Evolutionary conservation across 176 grass and related monocot genomes (phyloP), one percentile per base, ranked within the genome.

Genomic region (Ananas comosus): DNA sequence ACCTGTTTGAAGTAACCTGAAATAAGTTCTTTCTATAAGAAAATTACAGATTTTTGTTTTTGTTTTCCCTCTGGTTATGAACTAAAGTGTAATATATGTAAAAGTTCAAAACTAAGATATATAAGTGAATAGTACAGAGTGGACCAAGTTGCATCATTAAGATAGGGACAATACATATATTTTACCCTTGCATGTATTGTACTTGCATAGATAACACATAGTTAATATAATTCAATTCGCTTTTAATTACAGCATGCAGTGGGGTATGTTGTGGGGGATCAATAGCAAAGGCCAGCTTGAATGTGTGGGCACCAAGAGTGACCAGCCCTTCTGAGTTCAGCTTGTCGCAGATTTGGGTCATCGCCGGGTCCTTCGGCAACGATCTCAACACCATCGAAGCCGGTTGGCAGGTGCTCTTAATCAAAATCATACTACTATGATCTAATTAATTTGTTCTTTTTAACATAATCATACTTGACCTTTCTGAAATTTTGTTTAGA

Each of bases 301-400:
- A 92, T 81, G 89, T 97, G 63, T 97, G 94, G 94, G 72, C 89
- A 10, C 89, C 89, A n/a, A 72, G 65, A 71, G 86, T 97, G 63
- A 68, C 74, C 16, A 85, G 78, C 74, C 83, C 89, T n/a, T 81
- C 77, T 14, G 94, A 97, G 79, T 97, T 97, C 83, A 92, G 94
- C 78, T 83, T 97, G 19, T 97, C 94, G 2, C 94, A 92, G 73
- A 78, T 97, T 53, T 97, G 94, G 94, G 70, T 97, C 78, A 97
- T 97, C 73, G 88, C 94, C 17, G 89, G 89, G 70, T 74, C 86
- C 71, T 97, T 97, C 73, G 84, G 84, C 78, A 77, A 85, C 70
- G 93, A 97, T 79, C 93, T 97, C 84, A 97, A 97, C 84, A 97
- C 94, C 81, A 80, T 97, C 64, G 94, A 97, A 79, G 94, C 94